Percentiles rank a stretch among this genome's conserved stretches.
phyloP scores from a whole-genome alignment of 1,284 basidiomycete species.

The Ustilago nuda region DNA sequence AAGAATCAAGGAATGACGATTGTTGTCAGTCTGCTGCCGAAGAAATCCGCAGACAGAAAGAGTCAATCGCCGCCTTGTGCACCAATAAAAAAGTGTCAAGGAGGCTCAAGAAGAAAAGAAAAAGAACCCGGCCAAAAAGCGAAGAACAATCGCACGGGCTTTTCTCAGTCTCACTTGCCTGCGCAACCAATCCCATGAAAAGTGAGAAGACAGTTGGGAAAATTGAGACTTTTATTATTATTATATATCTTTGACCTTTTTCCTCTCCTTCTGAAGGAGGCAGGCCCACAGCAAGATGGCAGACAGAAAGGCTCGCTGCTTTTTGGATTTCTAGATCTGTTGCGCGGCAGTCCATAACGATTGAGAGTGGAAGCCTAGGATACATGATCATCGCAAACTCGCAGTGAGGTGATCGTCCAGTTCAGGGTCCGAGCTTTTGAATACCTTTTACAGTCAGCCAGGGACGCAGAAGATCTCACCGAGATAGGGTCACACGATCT shows the following conservation, averaged over 20 bases:
- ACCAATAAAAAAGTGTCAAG: slow-evolving; percentile 10
- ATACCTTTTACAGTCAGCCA: background rate
- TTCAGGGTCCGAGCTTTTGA: background rate
- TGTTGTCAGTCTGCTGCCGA: slow-evolving; percentile 17
- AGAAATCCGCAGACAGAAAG: slow-evolving; percentile 14
- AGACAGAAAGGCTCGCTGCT: background rate
- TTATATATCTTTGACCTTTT: background rate
- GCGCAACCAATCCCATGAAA: background rate
- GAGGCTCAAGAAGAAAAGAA: background rate
- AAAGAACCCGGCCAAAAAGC: slow-evolving; percentile 4
- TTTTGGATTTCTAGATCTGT: too few relatives aligned
- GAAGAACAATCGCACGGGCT: slow-evolving; percentile 1
- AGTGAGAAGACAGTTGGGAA: background rate
- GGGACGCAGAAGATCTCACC: background rate
- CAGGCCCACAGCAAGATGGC: background rate
- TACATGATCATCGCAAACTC: background rate
- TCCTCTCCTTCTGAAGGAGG: background rate
- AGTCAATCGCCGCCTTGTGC: slow-evolving; percentile 13
- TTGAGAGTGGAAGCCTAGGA: too few relatives aligned
- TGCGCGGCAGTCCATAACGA: too few relatives aligned
- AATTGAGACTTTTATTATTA: background rate
- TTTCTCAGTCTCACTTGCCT: background rate
- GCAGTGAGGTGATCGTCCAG: background rate
- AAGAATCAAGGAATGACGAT: slow-evolving; percentile 3
- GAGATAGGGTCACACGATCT: too few relatives aligned